Evolutionary conservation across 2,329 filamentous ascomycete species (phyloP), one percentile per base, ranked within the genome.

Genomic region (Paraphaeosphaeria minitans): DNA sequence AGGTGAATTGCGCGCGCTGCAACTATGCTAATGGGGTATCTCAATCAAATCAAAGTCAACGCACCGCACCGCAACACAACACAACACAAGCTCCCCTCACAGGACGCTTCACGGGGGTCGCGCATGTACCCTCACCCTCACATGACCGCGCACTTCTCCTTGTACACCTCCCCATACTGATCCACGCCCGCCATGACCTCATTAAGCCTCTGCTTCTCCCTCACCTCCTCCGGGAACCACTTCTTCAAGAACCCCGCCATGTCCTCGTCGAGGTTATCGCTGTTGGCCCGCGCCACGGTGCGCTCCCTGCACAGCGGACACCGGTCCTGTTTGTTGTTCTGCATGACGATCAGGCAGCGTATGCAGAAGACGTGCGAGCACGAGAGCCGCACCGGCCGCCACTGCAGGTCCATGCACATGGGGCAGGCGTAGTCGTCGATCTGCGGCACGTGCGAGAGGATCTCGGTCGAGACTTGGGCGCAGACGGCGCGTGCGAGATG

Each of bases 301-400:
- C 88, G 84, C 19, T 86, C 84, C 58, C 93, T 84, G 73, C 92
- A 96, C 55, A 95, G 80, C 0, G 92, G 92, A 70, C 92, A 96
- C 53, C 85, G 81, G 39, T 84, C 83, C 70, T 90, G 87, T 59
- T 83, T 82, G 41, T 86, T 85, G 47, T 87, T 86, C 73, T 95
- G 92, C 78, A 96, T 86, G 66, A 91, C 87, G 62, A 96, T 87
- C 50, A 94, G 83, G 72, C 92, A 96, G 2, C 90, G 84, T 57
- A 95, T 94, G 78, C 92, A 96, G 71, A 94, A 93, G 14, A 93
- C 79, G 65, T 95, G 91, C 29, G 84, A 79, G 75, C 92, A 96
- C 14, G 84, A 83, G 35, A 96, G 81, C 24, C 88, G 85, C n/a
- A 96, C 86, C 0, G 92, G 92, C 66, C 91, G 86, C 82, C 90